A percentile compares a stretch with the other conserved stretches of the same genome.
phyloP scores from a whole-genome alignment of 2,329 filamentous ascomycete genomes.

The Zasmidium angulare region DNA sequence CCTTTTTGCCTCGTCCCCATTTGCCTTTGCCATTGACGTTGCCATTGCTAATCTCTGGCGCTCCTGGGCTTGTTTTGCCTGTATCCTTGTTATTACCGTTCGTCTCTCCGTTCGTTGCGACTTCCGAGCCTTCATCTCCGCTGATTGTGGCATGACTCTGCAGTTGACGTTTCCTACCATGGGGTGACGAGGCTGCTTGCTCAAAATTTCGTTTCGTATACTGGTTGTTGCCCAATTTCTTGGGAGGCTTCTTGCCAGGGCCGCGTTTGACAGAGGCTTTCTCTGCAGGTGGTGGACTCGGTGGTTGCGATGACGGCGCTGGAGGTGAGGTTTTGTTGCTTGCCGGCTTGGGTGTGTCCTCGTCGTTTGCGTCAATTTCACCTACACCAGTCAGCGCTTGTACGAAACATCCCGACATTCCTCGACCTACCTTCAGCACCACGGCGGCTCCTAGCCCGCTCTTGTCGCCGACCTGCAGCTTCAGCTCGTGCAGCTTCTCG shows the following conservation, averaged over 20 bases:
- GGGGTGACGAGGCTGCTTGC: conserved; percentile 51
- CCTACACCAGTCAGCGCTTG: not conserved
- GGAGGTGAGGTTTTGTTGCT: conserved; percentile 39
- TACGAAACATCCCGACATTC: not conserved
- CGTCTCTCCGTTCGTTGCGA: conserved; percentile 43
- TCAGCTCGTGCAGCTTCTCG: conserved; percentile 72
- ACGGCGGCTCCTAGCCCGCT: conserved; percentile 75
- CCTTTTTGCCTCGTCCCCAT: conserved; percentile 29
- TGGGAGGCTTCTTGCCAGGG: conserved; percentile 53
- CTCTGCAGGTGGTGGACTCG: conserved; percentile 38
- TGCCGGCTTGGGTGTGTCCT: conserved; percentile 58
- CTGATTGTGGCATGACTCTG: conserved; percentile 31
- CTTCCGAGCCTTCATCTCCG: conserved; percentile 26
- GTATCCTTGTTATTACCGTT: conserved; percentile 17
- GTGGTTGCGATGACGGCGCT: conserved; percentile 45
- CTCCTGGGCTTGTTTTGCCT: conserved; percentile 37
- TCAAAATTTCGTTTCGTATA: conserved; percentile 63
- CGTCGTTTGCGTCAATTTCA: conserved; percentile 59
- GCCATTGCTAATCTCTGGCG: conserved; percentile 42
- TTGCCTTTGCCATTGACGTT: conserved; percentile 36
- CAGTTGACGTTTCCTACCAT: conserved; percentile 28
- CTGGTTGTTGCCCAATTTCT: conserved; percentile 73
- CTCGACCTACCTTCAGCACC: conserved; percentile 67
- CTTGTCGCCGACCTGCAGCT: conserved; percentile 76
- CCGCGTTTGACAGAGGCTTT: conserved; percentile 61